Percentiles rank a stretch among this genome's conserved stretches.
Evolutionary conservation across 1,139 yeast genomes (phyloP).

Genomic region (Oligophagozyma castellii): DNA sequence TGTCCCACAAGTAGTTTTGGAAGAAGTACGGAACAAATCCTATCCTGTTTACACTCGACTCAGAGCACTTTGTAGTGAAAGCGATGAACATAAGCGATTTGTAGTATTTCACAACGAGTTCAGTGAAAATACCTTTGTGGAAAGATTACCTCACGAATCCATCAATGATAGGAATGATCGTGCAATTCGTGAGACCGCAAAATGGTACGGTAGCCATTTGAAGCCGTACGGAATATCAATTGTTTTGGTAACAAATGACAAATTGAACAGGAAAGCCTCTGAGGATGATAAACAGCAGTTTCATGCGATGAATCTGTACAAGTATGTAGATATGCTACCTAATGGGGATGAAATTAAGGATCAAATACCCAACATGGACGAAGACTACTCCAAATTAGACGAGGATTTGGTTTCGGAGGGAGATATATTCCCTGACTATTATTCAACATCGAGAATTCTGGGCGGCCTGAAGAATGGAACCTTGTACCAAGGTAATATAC

Average conservation of each 20-base stretch:
- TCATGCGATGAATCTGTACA: slow-evolving; percentile 30
- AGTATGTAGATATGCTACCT: slow-evolving; percentile 60
- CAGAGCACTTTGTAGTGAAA: slow-evolving; percentile 45
- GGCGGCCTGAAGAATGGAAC: slow-evolving; percentile 88
- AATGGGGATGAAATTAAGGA: slow-evolving; percentile 72
- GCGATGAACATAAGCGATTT: slow-evolving; percentile 68
- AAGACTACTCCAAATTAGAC: slow-evolving; percentile 13
- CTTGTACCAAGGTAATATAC: slow-evolving; percentile 70
- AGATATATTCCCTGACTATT: slow-evolving; percentile 57
- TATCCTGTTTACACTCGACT: slow-evolving; percentile 80
- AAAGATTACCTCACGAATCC: slow-evolving; percentile 50
- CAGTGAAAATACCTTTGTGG: slow-evolving; percentile 52
- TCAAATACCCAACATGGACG: slow-evolving; percentile 50
- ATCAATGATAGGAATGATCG: slow-evolving; percentile 89
- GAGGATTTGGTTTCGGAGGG: slow-evolving; percentile 5
- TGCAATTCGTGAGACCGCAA: slow-evolving; percentile 64
- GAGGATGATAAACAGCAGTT: slow-evolving; percentile 23
- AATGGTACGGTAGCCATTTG: slow-evolving; percentile 64
- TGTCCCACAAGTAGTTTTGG: slow-evolving; percentile 85
- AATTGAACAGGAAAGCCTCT: slow-evolving; percentile 50
- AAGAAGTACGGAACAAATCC: slow-evolving; percentile 81
- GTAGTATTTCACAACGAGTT: slow-evolving; percentile 92
- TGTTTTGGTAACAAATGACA: slow-evolving; percentile 68
- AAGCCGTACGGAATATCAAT: slow-evolving; percentile 34
- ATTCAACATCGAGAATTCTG: slow-evolving; percentile 65